Conservation (phyloP, 257 asterid species). For the Gentiana macrophylla region DNA sequence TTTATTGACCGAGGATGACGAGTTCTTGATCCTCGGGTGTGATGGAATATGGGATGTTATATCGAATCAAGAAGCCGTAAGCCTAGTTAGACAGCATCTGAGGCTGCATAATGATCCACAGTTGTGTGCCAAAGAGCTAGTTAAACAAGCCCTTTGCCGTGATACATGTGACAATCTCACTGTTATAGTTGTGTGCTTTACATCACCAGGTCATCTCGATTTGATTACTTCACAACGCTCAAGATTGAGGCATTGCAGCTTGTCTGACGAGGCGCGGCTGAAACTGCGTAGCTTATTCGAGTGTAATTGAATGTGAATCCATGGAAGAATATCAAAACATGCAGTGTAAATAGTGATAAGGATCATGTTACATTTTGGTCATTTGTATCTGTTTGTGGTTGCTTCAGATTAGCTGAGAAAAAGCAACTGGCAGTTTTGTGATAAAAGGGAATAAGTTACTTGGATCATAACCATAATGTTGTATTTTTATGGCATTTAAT, state of each 20-base stretch:
- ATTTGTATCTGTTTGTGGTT: constrained; percentile 21
- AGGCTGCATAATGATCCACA: constrained; percentile 53
- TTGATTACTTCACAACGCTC: constrained; percentile 35
- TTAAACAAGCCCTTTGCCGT: constrained; percentile 39
- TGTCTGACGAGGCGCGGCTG: constrained; percentile 68
- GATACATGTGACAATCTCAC: constrained; percentile 69
- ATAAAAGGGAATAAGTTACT: not conserved
- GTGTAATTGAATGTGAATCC: constrained; percentile 26
- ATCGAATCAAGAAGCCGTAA: constrained; percentile 79
- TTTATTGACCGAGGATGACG: constrained; percentile 68
- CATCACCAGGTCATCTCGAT: constrained; percentile 20
- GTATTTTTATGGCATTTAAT: not conserved
- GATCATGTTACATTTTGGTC: no score
- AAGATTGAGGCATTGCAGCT: constrained; percentile 37
- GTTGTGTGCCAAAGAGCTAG: constrained; percentile 62
- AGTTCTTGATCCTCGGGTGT: constrained; percentile 77
- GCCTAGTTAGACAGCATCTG: constrained; percentile 55
- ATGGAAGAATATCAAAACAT: not conserved
- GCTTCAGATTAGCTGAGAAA: constrained; percentile 26
- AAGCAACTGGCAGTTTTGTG: constrained; percentile 31
- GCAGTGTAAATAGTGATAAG: constrained; percentile 6
- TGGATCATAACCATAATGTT: no score
- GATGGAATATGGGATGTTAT: constrained; percentile 96
- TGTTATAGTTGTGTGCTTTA: constrained; percentile 62
- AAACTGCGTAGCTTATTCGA: constrained; percentile 50